phyloP scores from a whole-genome alignment of 1,139 yeast species.

The Yamadazyma songkhlaensis region DNA sequence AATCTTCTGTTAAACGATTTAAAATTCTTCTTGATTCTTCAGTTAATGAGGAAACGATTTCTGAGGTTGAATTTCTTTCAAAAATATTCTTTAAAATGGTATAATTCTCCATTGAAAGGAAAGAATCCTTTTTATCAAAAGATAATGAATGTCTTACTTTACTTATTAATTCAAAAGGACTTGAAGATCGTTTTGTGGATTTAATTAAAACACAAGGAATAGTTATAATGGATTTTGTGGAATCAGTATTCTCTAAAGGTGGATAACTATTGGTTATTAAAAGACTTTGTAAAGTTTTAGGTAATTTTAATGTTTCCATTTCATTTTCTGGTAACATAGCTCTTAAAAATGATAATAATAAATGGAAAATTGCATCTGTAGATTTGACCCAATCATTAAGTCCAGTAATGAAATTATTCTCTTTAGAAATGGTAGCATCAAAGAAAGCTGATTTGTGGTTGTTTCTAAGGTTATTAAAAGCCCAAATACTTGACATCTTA shows the following conservation, averaged over 20 bases:
- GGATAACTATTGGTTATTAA: constrained; percentile 66
- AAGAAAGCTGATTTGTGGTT: constrained; percentile 30
- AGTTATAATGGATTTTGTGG: constrained; percentile 37
- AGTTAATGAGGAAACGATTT: constrained; percentile 64
- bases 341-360: constrained; percentile 71
- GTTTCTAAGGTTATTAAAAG: constrained; percentile 47
- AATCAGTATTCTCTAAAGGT: constrained; percentile 42
- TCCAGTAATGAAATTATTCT: constrained; percentile 63
- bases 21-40: constrained; percentile 71
- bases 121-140: constrained; percentile 68
- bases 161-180: constrained; percentile 41
- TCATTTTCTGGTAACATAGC: constrained; percentile 73
- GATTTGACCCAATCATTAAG: constrained; percentile 75
- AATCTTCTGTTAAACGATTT: constrained; percentile 50
- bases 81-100: constrained; percentile 72
- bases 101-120: constrained; percentile 75
- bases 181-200: constrained; percentile 57
- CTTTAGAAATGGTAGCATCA: constrained; percentile 39
- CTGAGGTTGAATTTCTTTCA: constrained; percentile 53
- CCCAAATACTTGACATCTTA: constrained; percentile 87
- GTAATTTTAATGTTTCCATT: constrained; percentile 54
- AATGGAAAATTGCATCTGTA: constrained; percentile 82
- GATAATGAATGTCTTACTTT: constrained; percentile 64
- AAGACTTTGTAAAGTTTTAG: constrained; percentile 60
- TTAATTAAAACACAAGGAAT: constrained; percentile 63